These are phyloP conservation scores for Phaeosphaeria sp. DNA, from an alignment of 2,329 filamentous ascomycete genomes.

Conservation along the genomic window DNA sequence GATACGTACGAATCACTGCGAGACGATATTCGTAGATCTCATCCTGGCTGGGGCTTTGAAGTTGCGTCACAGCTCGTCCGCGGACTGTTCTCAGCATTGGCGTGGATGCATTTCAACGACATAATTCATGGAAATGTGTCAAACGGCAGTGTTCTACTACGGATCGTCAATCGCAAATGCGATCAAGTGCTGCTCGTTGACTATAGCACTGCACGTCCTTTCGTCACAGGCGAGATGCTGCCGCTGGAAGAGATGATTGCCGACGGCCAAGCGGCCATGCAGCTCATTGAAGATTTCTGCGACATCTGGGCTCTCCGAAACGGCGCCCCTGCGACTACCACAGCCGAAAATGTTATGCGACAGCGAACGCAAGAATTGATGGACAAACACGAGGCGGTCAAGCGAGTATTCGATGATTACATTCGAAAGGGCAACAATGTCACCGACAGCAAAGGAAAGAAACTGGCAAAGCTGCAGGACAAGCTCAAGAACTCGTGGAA, in stretches of 20 bases:
- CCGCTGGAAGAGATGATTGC: slow-evolving; percentile 12
- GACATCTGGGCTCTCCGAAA: slow-evolving; percentile 25
- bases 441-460: slow-evolving; percentile 8
- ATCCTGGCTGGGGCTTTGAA: slow-evolving; percentile 18
- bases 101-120: slow-evolving; percentile 19
- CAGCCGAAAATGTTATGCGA: slow-evolving; percentile 8
- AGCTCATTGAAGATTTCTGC: slow-evolving; percentile 23
- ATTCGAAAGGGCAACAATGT: not conserved
- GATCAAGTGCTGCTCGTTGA: slow-evolving; percentile 19
- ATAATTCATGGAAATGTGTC: slow-evolving; percentile 18
- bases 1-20: slow-evolving; percentile 10
- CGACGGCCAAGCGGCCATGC: slow-evolving; percentile 15
- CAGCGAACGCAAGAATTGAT: slow-evolving; percentile 8
- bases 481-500: slow-evolving; percentile 9
- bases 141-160: slow-evolving; percentile 14
- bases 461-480: slow-evolving; percentile 7
- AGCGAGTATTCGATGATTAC: slow-evolving; percentile 13
- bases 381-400: slow-evolving; percentile 11
- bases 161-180: slow-evolving; percentile 5
- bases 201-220: slow-evolving; percentile 10
- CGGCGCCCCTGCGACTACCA: slow-evolving; percentile 7
- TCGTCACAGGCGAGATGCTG: slow-evolving; percentile 1
- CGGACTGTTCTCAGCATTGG: slow-evolving; percentile 20
- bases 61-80: slow-evolving; percentile 20
- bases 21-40: slow-evolving; percentile 5